A percentile compares a stretch with the other conserved stretches of the same genome.
These are phyloP conservation scores for Ganoderma meredithae DNA, from an alignment of 1,284 basidiomycete genomes.

Conservation along the genomic window DNA sequence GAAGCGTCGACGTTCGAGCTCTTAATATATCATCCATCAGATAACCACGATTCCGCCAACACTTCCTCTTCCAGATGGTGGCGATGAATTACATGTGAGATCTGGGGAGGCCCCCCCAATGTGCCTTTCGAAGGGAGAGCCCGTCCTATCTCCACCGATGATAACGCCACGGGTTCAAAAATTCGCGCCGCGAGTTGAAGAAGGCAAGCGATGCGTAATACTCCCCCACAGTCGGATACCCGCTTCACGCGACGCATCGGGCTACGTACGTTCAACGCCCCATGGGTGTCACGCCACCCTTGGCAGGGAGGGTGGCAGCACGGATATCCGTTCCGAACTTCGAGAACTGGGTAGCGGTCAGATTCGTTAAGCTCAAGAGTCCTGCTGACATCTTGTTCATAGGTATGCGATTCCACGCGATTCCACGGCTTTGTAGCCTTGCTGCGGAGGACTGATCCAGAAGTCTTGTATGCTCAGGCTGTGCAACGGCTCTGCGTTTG, in stretches of 20 bases:
- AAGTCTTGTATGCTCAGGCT: too few species aligned
- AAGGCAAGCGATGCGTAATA: neutral
- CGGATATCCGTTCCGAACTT: neutral
- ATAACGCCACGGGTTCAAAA: neutral
- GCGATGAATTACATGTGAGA: neutral
- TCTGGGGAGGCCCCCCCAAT: neutral
- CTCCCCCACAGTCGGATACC: neutral
- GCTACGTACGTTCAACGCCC: neutral
- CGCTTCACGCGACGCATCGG: neutral
- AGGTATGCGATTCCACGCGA: too few species aligned
- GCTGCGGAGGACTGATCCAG: too few species aligned
- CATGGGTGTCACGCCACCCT: neutral
- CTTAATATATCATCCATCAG: neutral
- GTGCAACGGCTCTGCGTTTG: too few species aligned
- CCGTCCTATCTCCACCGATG: slow-evolving; percentile 4
- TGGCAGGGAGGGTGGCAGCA: too few species aligned
- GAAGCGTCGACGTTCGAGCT: neutral
- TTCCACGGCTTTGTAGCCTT: too few species aligned
- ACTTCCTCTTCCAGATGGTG: neutral
- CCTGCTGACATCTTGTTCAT: too few species aligned
- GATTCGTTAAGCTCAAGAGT: neutral
- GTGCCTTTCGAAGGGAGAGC: neutral
- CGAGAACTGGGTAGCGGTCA: neutral
- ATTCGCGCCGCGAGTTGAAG: neutral
- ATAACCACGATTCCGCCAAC: neutral